These are phyloP conservation scores for Colletotrichum magnum DNA, from an alignment of 2,329 filamentous ascomycete species.

Conservation along the genomic window DNA sequence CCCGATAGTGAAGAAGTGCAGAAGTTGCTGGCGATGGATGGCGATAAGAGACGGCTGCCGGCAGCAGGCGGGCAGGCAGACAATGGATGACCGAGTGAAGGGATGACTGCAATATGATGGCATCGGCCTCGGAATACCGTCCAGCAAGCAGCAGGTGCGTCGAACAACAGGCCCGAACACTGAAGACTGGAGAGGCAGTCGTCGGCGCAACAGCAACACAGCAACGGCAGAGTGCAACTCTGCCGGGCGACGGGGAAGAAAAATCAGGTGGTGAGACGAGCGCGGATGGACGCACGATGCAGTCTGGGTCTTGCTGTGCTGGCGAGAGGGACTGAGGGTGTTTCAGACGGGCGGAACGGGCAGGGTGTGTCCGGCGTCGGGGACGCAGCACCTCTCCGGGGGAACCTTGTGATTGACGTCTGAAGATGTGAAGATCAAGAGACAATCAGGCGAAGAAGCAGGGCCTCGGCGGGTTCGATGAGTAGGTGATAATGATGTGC, in stretches of 20 bases:
- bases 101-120: conserved; percentile 23
- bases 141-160: conserved; percentile 10
- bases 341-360: conserved; percentile 57
- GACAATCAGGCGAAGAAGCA: conserved; percentile 43
- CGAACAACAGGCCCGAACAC: conserved; percentile 5
- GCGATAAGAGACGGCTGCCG: conserved; percentile 8
- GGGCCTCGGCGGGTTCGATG: conserved; percentile 23
- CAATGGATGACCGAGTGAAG: not conserved
- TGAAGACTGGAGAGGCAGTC: not conserved
- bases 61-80: conserved; percentile 12
- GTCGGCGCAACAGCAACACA: conserved; percentile 24
- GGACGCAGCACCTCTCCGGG: conserved; percentile 33
- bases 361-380: conserved; percentile 43
- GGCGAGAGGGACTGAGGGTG: conserved; percentile 46
- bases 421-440: conserved; percentile 43
- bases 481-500: conserved; percentile 33
- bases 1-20: conserved; percentile 35
- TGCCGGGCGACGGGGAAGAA: conserved; percentile 21
- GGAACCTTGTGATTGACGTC: conserved; percentile 38
- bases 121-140: conserved; percentile 29
- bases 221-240: conserved; percentile 25
- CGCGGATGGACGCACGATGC: conserved; percentile 38
- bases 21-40: conserved; percentile 28
- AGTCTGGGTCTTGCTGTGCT: conserved; percentile 36
- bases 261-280: conserved; percentile 33